These are phyloP conservation scores for Pichia phayaonensis DNA, from an alignment of 805 yeast genomes.

Conservation along the genomic window DNA sequence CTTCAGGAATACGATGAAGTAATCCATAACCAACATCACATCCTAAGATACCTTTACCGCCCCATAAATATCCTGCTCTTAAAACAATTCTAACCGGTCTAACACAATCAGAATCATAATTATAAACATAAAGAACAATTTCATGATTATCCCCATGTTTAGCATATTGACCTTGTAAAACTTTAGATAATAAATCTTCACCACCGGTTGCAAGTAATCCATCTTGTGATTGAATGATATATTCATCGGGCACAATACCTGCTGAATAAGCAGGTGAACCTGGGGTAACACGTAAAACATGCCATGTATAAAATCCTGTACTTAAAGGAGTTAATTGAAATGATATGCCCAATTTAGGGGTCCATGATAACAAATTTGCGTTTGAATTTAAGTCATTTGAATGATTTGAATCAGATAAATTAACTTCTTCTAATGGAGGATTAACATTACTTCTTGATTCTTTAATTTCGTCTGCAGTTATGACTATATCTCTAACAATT, in stretches of 20 bases:
- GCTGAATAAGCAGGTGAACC: slow-evolving; percentile 78
- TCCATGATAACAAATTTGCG: slow-evolving; percentile 1
- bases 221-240: slow-evolving; percentile 79
- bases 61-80: slow-evolving; percentile 65
- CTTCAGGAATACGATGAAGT: slow-evolving; percentile 66
- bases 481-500: slow-evolving; percentile 33
- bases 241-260: slow-evolving; percentile 82
- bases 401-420: slow-evolving; percentile 12
- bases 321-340: slow-evolving; percentile 72
- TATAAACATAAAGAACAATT: slow-evolving; percentile 66
- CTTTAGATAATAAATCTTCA: slow-evolving; percentile 65
- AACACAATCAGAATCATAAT: slow-evolving; percentile 76
- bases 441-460: not conserved
- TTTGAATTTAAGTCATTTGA: slow-evolving; percentile 2
- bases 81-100: slow-evolving; percentile 68
- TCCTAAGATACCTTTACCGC: slow-evolving; percentile 80
- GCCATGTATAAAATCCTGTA: slow-evolving; percentile 81
- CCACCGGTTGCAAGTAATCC: slow-evolving; percentile 85
- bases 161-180: slow-evolving; percentile 48
- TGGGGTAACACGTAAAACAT: slow-evolving; percentile 64
- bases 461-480: slow-evolving; percentile 24
- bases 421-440: slow-evolving; percentile 25
- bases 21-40: slow-evolving; percentile 94
- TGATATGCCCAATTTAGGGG: slow-evolving; percentile 47
- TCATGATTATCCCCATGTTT: slow-evolving; percentile 11